These are phyloP conservation scores for Eutrema salsugineum DNA, from an alignment of 441 rosid species.

Conservation along the genomic window DNA sequence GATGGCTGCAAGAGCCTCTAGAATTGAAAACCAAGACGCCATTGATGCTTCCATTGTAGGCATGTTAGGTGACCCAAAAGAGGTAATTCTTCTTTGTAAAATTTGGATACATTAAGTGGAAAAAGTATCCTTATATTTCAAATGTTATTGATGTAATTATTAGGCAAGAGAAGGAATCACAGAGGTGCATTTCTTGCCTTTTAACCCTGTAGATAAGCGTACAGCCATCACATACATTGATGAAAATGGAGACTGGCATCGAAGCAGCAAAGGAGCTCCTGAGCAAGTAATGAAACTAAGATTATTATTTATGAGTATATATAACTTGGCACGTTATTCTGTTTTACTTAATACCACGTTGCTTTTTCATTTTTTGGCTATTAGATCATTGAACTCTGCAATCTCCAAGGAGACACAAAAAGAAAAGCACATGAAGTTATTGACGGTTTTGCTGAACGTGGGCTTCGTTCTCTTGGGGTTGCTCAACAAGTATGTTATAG, in stretches of 20 bases:
- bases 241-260: conserved; percentile 65
- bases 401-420: conserved; percentile 48
- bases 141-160: background rate
- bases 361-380: background rate
- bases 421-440: conserved; percentile 64
- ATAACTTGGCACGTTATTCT: background rate
- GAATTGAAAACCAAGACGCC: conserved; percentile 92
- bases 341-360: background rate
- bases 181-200: conserved; percentile 89
- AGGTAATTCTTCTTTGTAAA: conserved; percentile 35
- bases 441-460: conserved; percentile 69
- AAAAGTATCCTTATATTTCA: background rate
- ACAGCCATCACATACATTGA: conserved; percentile 90
- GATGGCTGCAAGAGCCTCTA: conserved; percentile 85
- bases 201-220: conserved; percentile 91
- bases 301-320: background rate
- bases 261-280: conserved; percentile 91
- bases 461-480: conserved; percentile 83
- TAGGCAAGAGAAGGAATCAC: conserved; percentile 87
- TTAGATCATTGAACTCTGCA: conserved; percentile 78
- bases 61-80: conserved; percentile 82
- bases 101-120: background rate
- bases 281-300: conserved; percentile 56
- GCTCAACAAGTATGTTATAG: conserved; percentile 53
- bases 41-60: conserved; percentile 90